A percentile compares a stretch with the other conserved stretches of the same genome.
Conservation (phyloP, 2,329 filamentous ascomycete species). For the Curvularia lunata region DNA sequence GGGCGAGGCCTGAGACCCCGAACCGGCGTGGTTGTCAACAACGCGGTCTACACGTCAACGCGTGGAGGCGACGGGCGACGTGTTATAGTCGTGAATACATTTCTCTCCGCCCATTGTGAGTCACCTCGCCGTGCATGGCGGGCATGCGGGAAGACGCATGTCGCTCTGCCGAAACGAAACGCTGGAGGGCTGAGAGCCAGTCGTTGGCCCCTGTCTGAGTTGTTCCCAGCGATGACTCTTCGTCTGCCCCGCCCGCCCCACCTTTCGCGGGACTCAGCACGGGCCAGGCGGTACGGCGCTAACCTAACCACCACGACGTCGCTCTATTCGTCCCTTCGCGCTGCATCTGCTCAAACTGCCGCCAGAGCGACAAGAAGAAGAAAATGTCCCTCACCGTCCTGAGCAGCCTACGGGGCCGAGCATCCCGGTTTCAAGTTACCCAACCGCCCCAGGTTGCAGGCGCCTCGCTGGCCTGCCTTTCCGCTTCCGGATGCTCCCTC, state of each 20-base stretch:
- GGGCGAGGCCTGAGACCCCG: conserved; percentile 42
- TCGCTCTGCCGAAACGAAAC: conserved; percentile 44
- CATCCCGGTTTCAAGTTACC: conserved; percentile 46
- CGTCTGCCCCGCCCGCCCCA: conserved; percentile 31
- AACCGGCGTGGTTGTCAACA: conserved; percentile 25
- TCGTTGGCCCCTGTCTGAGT: conserved; percentile 13
- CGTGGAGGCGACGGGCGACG: conserved; percentile 36
- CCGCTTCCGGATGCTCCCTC: conserved; percentile 33
- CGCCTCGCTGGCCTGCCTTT: conserved; percentile 39
- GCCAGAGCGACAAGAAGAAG: conserved; percentile 28
- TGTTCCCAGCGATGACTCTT: conserved; percentile 41
- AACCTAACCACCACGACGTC: conserved; percentile 37
- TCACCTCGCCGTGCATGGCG: conserved; percentile 39
- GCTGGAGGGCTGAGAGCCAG: conserved; percentile 39
- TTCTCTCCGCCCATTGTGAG: conserved; percentile 43
- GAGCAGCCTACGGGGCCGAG: conserved; percentile 24
- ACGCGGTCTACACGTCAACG: conserved; percentile 44
- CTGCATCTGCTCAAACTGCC: conserved; percentile 42
- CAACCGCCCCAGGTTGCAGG: conserved; percentile 45
- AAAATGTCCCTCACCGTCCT: conserved; percentile 9
- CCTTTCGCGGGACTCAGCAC: conserved; percentile 27
- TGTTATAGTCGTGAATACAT: conserved; percentile 48
- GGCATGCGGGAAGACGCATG: conserved; percentile 28
- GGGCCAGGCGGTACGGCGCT: conserved; percentile 37
- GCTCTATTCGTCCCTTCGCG: conserved; percentile 38